These are phyloP conservation scores for Blastobotrys capitulatus DNA, from an alignment of 1,139 yeast species.

Conservation along the genomic window DNA sequence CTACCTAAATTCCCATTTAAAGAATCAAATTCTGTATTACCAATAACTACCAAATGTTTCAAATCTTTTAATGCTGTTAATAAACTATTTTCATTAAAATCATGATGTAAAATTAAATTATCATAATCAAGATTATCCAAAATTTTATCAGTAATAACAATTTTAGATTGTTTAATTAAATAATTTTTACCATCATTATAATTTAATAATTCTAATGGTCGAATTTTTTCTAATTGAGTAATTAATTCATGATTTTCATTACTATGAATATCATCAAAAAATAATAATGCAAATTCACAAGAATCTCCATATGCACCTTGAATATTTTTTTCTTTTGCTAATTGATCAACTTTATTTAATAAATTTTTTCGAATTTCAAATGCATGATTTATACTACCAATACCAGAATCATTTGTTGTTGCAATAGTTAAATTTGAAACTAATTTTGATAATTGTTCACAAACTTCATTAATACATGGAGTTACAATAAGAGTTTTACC, in stretches of 20 bases:
- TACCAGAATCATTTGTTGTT: background rate
- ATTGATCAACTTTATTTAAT: constrained; percentile 31
- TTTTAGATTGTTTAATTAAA: constrained; percentile 1
- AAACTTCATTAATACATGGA: background rate
- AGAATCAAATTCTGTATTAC: background rate
- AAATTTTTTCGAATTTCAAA: constrained; percentile 18
- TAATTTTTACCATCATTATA: background rate
- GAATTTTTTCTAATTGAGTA: background rate
- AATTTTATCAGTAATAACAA: constrained; percentile 3
- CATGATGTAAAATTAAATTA: constrained; percentile 3
- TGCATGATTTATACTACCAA: constrained; percentile 6
- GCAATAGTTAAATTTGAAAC: background rate
- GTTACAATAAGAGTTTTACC: constrained; percentile 3
- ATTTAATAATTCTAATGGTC: constrained; percentile 2
- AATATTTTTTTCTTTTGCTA: constrained; percentile 36
- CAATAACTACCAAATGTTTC: background rate
- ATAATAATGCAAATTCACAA: constrained; percentile 39
- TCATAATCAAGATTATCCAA: background rate
- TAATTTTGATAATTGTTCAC: background rate
- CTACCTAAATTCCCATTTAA: background rate
- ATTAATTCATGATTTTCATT: background rate
- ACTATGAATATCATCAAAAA: constrained; percentile 19
- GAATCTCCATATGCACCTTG: constrained; percentile 42
- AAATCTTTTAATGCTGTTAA: background rate
- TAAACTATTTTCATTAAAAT: background rate